Evolutionary conservation across 306 rosid species (phyloP).

Genomic region (Vigna unguiculata): DNA sequence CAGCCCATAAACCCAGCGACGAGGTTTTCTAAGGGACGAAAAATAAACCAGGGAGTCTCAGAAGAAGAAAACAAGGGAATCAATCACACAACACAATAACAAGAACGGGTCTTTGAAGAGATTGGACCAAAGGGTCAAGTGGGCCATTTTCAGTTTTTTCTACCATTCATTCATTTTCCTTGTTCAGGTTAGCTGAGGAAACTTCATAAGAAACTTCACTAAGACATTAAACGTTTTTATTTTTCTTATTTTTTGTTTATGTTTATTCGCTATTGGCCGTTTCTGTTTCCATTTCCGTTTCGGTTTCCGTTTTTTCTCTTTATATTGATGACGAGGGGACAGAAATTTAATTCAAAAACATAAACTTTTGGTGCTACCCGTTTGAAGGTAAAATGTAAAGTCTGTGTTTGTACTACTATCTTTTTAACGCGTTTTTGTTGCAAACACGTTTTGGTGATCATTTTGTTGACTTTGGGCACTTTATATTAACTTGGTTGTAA

Average conservation of each 20-base stretch:
- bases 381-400: conserved; percentile 21
- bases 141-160: background rate
- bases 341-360: background rate
- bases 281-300: background rate
- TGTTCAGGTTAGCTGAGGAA: conserved; percentile 30
- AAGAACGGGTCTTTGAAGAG: conserved; percentile 16
- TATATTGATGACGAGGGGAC: background rate
- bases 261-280: conserved; percentile 19
- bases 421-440: conserved; percentile 34
- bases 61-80: background rate
- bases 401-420: conserved; percentile 32
- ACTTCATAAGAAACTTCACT: conserved; percentile 11
- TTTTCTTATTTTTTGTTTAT: conserved; percentile 2
- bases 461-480: background rate
- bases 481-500: background rate
- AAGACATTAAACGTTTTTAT: background rate
- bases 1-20: conserved; percentile 2
- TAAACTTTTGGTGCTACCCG: conserved; percentile 8
- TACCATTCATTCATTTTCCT: conserved; percentile 31
- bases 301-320: background rate
- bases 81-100: background rate
- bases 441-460: conserved; percentile 5
- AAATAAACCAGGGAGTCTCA: background rate
- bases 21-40: background rate
- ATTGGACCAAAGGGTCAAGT: conserved; percentile 1